Evolutionary conservation across 2,329 filamentous ascomycete genomes (phyloP), one percentile per base, ranked within the genome.

Genomic region (Aureobasidium subglaciale): DNA sequence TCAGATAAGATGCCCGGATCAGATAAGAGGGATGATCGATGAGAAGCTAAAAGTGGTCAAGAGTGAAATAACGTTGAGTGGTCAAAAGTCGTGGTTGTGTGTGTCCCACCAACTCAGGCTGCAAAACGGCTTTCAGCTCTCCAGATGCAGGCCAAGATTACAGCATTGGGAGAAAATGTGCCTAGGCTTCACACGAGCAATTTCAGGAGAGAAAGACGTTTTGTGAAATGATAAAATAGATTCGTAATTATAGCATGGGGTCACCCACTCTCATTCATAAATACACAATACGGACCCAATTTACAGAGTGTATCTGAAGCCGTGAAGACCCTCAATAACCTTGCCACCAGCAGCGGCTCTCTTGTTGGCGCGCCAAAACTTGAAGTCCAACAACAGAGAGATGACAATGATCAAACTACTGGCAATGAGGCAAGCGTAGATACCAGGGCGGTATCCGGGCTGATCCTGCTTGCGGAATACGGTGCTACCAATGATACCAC

Each of bases 401-500:
- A 70, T 64, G 15, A 69, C 18, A 20, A 70, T 60, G 8, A 66
- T 61, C 52, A 66, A 43, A 1, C 56, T 63, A 25, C 60, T 61
- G 3, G 67, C 66, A 29, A 66, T 62, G 24, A 68, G 61, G 8
- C 61, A 63, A 1, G 65, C 61, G 40, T 65, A 65, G 38, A 70
- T 68, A 41, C 67, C 67, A 11, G 67, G 67, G 27, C 58, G 55
- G 53, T 70, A 70, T 3, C 56, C 60, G 1, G 66, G 64, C 54
- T 64, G 64, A 46, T 70, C 68, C 48, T 69, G 63, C 15, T 59
- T 58, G 13, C 68, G 59, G 59, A 70, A 70, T 1, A 69, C 66
- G 1, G 67, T 69, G 2, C 56, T 59, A 8, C 67, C 67, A 13
- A 68, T 62, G 48, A 93, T 93, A 30, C 89, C 88, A 34, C 89